Conservation (phyloP, 2,329 filamentous ascomycete genomes). For the Verruconis gallopava region DNA sequence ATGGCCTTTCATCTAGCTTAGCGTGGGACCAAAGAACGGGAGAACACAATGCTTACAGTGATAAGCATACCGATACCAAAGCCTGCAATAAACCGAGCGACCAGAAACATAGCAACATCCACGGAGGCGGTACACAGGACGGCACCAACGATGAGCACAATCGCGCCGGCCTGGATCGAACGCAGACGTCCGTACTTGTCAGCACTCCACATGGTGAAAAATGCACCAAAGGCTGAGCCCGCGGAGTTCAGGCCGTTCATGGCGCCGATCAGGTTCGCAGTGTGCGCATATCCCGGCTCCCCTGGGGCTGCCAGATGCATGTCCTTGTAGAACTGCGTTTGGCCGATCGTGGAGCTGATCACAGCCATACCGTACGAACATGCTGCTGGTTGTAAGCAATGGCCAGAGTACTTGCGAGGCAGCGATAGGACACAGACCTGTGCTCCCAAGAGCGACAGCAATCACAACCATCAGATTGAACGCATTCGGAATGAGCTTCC, state of each 20-base stretch:
- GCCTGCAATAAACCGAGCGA: constrained; percentile 26
- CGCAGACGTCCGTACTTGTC: constrained; percentile 26
- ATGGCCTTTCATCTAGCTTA: constrained; percentile 12
- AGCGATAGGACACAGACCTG: constrained; percentile 4
- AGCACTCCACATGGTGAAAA: constrained; percentile 27
- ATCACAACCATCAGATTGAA: constrained; percentile 24
- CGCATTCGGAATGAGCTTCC: constrained; percentile 18
- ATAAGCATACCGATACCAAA: constrained; percentile 26
- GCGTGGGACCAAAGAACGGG: background rate
- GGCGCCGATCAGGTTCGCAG: constrained; percentile 30
- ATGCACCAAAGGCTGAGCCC: constrained; percentile 26
- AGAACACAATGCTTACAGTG: constrained; percentile 13
- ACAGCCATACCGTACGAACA: constrained; percentile 22
- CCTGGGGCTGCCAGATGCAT: constrained; percentile 27
- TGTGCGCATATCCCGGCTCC: constrained; percentile 28
- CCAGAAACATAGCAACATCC: constrained; percentile 29
- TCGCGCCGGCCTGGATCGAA: constrained; percentile 25
- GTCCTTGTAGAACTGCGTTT: constrained; percentile 32
- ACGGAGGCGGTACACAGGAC: constrained; percentile 26
- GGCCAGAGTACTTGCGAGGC: background rate
- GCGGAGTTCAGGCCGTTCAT: constrained; percentile 34
- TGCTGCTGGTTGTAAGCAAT: constrained; percentile 10
- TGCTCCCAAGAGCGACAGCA: constrained; percentile 22
- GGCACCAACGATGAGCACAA: constrained; percentile 27
- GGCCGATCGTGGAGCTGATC: constrained; percentile 33